Evolutionary conservation across 23 red algal species (phyloP), one percentile per base, ranked within the genome.

Genomic region (Gracilaria domingensis): DNA sequence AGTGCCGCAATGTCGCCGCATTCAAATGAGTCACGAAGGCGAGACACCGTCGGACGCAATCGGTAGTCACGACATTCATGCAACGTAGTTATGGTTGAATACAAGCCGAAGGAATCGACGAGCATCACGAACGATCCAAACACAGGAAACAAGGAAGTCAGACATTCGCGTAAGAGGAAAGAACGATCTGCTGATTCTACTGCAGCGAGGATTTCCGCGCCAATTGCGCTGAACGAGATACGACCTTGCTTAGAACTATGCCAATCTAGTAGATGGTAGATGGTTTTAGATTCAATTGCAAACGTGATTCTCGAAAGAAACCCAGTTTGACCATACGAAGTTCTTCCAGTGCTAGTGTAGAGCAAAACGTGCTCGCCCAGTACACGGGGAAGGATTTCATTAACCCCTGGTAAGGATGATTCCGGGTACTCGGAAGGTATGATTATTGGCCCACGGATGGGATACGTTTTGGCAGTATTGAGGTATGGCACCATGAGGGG

Each of bases 61-160:
- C 76, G 76, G 20, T 81, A 81, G 76, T 81, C 47, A 5, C 38
- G 42, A 30, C 75, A 50, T 50, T 79, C 32, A 37, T 79, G 50
- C 17, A 79, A 37, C 2, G 75, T 50, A 7, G 75, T 79, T 17
- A 79, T 79, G 1, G 75, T 24, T 16, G 24, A 34, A 35, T 81
- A 81, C 1, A 81, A 4, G 4, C 59, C n/a, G 13, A 29, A 26
- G n/a, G 54, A 73, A 73, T 40, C 34, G 6, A n/a, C 38, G 2
- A 39, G 67, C 26, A 62, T 25, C 2, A 62, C n/a, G 0, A 62
- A 29, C 8, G 59, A 62, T 62, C 59, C 59, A 62, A 29, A 62
- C 1, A 2, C 2, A 4, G 8, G 24, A 4, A 18, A 9, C 4
- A 62, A 0, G 24, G 2, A 2, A 28, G 13, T 2, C 0, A 30